Base-by-base conservation (phyloP, 176 grass and related monocot species). In the Avena insularis region DNA sequence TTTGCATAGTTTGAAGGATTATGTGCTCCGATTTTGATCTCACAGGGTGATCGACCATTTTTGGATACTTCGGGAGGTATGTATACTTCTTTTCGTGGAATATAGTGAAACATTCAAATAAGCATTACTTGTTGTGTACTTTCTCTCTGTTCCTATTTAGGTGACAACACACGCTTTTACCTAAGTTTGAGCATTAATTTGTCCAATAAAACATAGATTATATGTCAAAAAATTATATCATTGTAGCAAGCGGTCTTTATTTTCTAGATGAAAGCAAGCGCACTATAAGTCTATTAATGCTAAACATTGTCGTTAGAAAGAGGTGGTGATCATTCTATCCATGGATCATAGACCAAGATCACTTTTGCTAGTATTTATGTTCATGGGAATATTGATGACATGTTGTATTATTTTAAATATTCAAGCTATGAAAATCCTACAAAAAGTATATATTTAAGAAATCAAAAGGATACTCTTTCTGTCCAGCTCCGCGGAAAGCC, bases 401-500 rank as follows among this genome's bases (percentile, higher is more conserved):
- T 63, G 53, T 55, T 68, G 12, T 17, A 20, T 51, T 14, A 15
- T 9, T 84, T 77, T 20, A 15, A 76, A 8, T 79, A 48, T 43
- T 5, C 69, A 80, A 83, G 62, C 9, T 27, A 84, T 67, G 5
- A 79, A 57, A 78, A 67, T 2, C 9, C 43, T 61, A 72, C 9
- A 73, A 40, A 66, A 33, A 68, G 19, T 38, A 29, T 17, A 17
- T 0, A 11, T 11, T 77, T 3, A 47, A 78, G 56, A 46, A 78
- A 75, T 50, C 20, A 15, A 85, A 93, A 94, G 92, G 88, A 97
- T 97, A 94, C 92, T 93, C 92, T 73, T 97, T 97, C 61, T 92
- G 88, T n/a, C 95, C 95, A 73, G 88, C 90, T 31, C 92, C 95
- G 3, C 84, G 90, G 73, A 97, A 97, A 63, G 88, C 88, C 12